These are phyloP conservation scores for Globisporangium apiculatum DNA, from an alignment of 352 stramenopile genomes.

Conservation along the genomic window DNA sequence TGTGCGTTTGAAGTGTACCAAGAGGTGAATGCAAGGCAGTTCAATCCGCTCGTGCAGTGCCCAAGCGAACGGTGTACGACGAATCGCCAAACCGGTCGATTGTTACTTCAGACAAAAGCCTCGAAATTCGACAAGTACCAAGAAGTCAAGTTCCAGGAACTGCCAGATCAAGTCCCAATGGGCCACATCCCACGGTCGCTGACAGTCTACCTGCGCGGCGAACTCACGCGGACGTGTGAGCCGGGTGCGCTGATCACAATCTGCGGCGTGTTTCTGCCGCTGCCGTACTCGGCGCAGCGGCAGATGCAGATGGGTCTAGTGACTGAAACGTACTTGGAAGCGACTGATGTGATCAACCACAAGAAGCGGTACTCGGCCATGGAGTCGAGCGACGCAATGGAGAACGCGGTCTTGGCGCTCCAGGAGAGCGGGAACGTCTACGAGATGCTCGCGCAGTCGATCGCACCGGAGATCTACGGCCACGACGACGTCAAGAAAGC, in stretches of 20 bases:
- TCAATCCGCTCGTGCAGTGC: slow-evolving; percentile 92
- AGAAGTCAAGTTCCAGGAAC: slow-evolving; percentile 96
- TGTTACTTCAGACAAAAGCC: slow-evolving; percentile 95
- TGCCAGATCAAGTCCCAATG: slow-evolving; percentile 94
- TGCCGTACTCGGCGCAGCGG: slow-evolving; percentile 88
- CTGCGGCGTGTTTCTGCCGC: slow-evolving; percentile 94
- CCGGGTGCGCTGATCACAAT: slow-evolving; percentile 97
- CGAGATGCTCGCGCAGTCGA: slow-evolving; percentile 90
- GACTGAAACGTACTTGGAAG: slow-evolving; percentile 96
- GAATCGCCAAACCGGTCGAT: slow-evolving; percentile 66
- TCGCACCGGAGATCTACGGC: slow-evolving; percentile 99
- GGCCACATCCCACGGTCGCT: slow-evolving; percentile 95
- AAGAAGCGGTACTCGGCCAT: slow-evolving; percentile 97
- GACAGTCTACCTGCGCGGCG: slow-evolving; percentile 88
- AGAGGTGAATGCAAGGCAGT: slow-evolving; percentile 90
- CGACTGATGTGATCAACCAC: slow-evolving; percentile 93
- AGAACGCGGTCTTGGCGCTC: slow-evolving; percentile 60
- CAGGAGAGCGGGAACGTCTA: slow-evolving; percentile 86
- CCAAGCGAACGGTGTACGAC: slow-evolving; percentile 84
- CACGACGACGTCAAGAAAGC: slow-evolving; percentile 99
- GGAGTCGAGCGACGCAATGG: slow-evolving; percentile 80
- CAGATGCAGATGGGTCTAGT: slow-evolving; percentile 97
- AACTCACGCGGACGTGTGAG: slow-evolving; percentile 91
- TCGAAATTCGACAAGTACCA: slow-evolving; percentile 99
- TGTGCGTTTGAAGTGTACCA: slow-evolving; percentile 98